Percentiles rank a stretch among this genome's conserved stretches.
Conservation (phyloP, 2,329 filamentous ascomycete genomes). For the Calonectria pteridis region DNA sequence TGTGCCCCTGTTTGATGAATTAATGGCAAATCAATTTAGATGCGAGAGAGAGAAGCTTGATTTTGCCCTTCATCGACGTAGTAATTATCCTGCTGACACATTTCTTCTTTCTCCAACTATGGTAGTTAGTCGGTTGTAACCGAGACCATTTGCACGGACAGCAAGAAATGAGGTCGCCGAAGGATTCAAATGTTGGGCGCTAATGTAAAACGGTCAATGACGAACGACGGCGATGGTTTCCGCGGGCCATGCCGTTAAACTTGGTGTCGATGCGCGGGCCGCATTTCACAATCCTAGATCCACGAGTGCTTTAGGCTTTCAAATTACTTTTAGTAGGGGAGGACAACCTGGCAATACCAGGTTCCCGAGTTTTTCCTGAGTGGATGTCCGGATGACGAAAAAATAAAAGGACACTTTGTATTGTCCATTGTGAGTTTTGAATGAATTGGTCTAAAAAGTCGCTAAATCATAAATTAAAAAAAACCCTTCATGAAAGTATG, state of each 20-base stretch:
- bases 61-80: too few species aligned
- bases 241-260: background rate
- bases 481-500: background rate
- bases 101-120: background rate
- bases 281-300: background rate
- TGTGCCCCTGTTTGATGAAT: too few species aligned
- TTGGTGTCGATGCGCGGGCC: background rate
- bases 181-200: too few species aligned
- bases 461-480: background rate
- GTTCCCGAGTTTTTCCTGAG: background rate
- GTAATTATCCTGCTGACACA: background rate
- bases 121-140: background rate
- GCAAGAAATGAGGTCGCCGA: too few species aligned
- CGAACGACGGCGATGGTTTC: background rate
- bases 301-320: background rate
- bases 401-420: too few species aligned
- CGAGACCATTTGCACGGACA: background rate
- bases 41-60: too few species aligned
- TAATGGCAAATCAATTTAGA: too few species aligned
- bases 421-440: background rate
- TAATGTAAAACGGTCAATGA: too few species aligned
- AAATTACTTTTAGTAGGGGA: background rate
- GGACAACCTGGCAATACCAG: background rate
- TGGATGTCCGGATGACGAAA: background rate
- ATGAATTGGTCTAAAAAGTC: background rate